Conservation (phyloP, 768 basidiomycete species). For the Termitomyces sp. region DNA sequence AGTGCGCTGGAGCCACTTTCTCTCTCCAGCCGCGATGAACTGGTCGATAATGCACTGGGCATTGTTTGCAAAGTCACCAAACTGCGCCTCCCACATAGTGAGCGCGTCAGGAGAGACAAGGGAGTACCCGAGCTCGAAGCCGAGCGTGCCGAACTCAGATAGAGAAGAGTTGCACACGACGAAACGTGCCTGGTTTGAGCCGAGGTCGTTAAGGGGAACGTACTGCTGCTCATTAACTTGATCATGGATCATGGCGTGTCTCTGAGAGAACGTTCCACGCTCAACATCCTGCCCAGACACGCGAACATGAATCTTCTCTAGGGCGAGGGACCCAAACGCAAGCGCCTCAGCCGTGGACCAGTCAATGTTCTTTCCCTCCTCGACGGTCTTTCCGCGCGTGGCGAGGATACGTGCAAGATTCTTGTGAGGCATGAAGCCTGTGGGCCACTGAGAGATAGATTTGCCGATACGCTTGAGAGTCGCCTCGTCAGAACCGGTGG, state of each 20-base stretch:
- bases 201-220: slow-evolving; percentile 85
- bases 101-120: slow-evolving; percentile 91
- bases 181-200: slow-evolving; percentile 85
- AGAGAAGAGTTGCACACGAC: slow-evolving; percentile 96
- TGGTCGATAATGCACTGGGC: slow-evolving; percentile 99
- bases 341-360: slow-evolving; percentile 99
- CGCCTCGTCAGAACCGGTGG: slow-evolving; percentile 77
- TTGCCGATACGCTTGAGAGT: slow-evolving; percentile 82
- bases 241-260: slow-evolving; percentile 96
- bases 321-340: slow-evolving; percentile 89
- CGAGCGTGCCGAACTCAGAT: slow-evolving; percentile 92
- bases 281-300: slow-evolving; percentile 98
- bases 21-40: slow-evolving; percentile 95
- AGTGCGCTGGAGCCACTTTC: slow-evolving; percentile 95
- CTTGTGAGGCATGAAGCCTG: slow-evolving; percentile 82
- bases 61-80: slow-evolving; percentile 97
- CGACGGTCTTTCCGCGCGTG: slow-evolving; percentile 84
- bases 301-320: slow-evolving; percentile 93
- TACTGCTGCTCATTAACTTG: slow-evolving; percentile 91
- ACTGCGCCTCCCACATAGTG: slow-evolving; percentile 98
- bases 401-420: slow-evolving; percentile 92
- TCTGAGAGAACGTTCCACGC: slow-evolving; percentile 97
- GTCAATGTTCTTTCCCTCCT: slow-evolving; percentile 90
- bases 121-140: slow-evolving; percentile 98
- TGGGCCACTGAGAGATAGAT: slow-evolving; percentile 81